A percentile compares a stretch with the other conserved stretches of the same genome.
Evolutionary conservation across 805 yeast species (phyloP).

Genomic region (Myxozyma kluyveri): DNA sequence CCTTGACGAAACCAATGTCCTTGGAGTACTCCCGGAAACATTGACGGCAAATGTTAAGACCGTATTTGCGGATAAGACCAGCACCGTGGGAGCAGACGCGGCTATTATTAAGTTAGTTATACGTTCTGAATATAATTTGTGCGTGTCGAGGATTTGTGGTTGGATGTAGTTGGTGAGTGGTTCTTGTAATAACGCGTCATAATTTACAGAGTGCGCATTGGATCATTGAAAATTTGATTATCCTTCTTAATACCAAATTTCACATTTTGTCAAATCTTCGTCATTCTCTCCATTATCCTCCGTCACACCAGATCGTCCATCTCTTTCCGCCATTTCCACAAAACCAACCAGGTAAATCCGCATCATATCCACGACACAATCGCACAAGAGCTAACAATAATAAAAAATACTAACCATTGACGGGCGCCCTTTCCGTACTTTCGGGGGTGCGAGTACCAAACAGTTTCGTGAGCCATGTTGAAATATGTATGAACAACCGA

Average conservation of each 20-base stretch:
- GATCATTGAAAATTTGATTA: too few relatives aligned
- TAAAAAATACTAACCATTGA: slow-evolving; percentile 57
- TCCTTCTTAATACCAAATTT: too few relatives aligned
- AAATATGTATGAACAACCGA: slow-evolving; percentile 24
- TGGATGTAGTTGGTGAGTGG: too few relatives aligned
- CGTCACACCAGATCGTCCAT: not conserved
- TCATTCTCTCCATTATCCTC: not conserved
- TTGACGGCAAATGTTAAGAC: slow-evolving; percentile 99
- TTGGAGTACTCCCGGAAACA: slow-evolving; percentile 99
- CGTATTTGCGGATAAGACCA: slow-evolving; percentile 97
- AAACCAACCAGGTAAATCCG: too few relatives aligned
- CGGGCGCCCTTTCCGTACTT: slow-evolving; percentile 99
- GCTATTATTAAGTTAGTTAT: slow-evolving; percentile 34
- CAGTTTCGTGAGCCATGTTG: slow-evolving; percentile 98
- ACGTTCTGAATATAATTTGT: not conserved
- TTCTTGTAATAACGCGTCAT: too few relatives aligned
- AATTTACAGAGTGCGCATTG: too few relatives aligned
- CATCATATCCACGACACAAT: not conserved
- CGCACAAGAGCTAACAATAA: not conserved
- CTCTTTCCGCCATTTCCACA: too few relatives aligned
- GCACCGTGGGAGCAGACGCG: slow-evolving; percentile 99
- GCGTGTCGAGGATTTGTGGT: too few relatives aligned
- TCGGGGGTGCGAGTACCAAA: slow-evolving; percentile 99
- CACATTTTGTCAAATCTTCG: not conserved
- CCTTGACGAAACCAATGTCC: slow-evolving; percentile 98